A percentile compares a stretch with the other conserved stretches of the same genome.
These are phyloP conservation scores for Fistulinella prunicolor DNA, from an alignment of 768 basidiomycete species.

Conservation along the genomic window DNA sequence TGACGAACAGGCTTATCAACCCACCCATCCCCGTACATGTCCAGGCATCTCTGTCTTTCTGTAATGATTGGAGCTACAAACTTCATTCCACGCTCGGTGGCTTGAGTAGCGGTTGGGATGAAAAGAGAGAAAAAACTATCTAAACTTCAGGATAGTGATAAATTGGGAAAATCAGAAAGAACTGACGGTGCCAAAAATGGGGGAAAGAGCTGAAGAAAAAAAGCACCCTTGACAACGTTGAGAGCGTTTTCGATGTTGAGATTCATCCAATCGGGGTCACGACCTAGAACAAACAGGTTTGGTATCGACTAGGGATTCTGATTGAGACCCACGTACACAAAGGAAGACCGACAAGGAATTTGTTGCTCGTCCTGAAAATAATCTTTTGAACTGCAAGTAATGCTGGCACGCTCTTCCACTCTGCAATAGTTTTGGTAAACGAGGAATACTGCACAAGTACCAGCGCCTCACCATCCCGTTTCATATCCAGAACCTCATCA, in stretches of 20 bases:
- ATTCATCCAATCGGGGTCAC: slow-evolving; percentile 34
- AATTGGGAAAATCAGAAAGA: neutral
- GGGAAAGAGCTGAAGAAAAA: slow-evolving; percentile 31
- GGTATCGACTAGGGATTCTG: neutral
- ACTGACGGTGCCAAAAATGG: slow-evolving; percentile 30
- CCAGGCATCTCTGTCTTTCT: neutral
- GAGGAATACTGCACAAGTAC: neutral
- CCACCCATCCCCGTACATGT: neutral
- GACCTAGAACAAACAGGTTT: slow-evolving; percentile 28
- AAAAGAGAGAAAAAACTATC: neutral
- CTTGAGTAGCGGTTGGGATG: neutral
- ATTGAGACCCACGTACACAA: slow-evolving; percentile 34
- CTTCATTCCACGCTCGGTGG: neutral
- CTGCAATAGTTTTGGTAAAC: slow-evolving; percentile 16
- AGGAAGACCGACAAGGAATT: slow-evolving; percentile 49
- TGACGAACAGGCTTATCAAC: neutral
- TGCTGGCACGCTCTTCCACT: slow-evolving; percentile 36
- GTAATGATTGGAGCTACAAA: neutral
- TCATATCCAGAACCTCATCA: slow-evolving; percentile 30
- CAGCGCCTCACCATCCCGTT: slow-evolving; percentile 7
- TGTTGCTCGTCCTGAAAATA: slow-evolving; percentile 41
- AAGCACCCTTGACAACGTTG: slow-evolving; percentile 19
- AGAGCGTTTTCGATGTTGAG: slow-evolving; percentile 31
- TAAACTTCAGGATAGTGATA: neutral
- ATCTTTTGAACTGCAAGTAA: slow-evolving; percentile 31